Percentiles rank a stretch among this genome's conserved stretches.
Conservation (phyloP, 225 moss, liverwort and hornwort species). For the Asterella californica region DNA sequence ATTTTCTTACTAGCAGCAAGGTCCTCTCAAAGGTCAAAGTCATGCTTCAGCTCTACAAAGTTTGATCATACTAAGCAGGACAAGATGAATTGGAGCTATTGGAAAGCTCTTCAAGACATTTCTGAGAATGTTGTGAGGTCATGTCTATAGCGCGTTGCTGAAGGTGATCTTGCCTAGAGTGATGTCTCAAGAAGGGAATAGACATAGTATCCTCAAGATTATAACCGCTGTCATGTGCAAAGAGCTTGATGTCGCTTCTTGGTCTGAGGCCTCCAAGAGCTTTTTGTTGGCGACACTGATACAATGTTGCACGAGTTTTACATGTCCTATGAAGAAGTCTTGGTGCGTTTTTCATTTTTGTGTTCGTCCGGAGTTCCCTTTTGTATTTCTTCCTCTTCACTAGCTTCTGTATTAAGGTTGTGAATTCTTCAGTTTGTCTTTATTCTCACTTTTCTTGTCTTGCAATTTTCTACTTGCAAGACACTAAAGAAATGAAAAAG, state of each 20-base stretch:
- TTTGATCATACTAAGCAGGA: neutral
- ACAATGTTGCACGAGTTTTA: neutral
- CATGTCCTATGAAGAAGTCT: neutral
- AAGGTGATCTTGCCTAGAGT: neutral
- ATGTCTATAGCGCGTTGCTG: neutral
- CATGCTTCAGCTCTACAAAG: neutral
- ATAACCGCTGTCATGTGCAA: neutral
- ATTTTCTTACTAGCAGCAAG: neutral
- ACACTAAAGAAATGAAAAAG: neutral
- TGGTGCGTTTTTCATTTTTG: neutral
- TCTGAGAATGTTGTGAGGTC: neutral
- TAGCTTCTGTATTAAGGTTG: no score
- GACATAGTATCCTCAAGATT: neutral
- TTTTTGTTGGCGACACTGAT: neutral
- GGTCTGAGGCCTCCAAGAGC: neutral
- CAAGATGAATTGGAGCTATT: neutral
- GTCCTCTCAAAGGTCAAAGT: neutral
- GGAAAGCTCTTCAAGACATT: neutral
- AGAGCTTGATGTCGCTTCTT: neutral
- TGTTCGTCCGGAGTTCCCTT: neutral
- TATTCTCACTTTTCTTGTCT: neutral
- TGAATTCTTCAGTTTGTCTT: neutral
- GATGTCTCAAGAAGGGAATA: neutral
- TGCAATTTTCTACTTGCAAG: neutral
- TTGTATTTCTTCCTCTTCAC: neutral